These are phyloP conservation scores for Aurinia saxatilis DNA, from an alignment of 345 rosid species.

Conservation along the genomic window DNA sequence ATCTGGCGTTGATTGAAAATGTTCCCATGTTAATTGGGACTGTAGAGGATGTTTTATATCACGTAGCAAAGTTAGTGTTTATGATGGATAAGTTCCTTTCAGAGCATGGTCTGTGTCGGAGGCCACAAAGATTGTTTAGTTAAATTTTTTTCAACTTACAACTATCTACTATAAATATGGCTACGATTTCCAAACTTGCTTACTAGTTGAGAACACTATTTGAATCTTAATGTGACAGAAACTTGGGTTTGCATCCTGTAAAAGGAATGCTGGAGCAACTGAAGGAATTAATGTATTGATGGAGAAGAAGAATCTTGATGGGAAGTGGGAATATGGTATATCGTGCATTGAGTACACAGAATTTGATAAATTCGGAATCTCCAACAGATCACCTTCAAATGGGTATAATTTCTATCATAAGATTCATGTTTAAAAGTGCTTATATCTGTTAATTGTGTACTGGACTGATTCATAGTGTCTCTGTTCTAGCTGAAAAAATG, in stretches of 20 bases:
- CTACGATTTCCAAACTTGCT: background rate
- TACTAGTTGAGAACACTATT: background rate
- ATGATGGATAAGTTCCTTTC: constrained; percentile 1
- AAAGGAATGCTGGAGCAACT: constrained; percentile 70
- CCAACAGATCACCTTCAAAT: constrained; percentile 29
- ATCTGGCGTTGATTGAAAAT: constrained; percentile 6
- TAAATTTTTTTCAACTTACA: too few relatives aligned
- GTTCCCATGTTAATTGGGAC: background rate
- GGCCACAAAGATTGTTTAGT: too few relatives aligned
- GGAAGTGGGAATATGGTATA: constrained; percentile 87
- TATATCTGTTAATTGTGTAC: background rate
- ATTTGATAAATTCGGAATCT: constrained; percentile 69
- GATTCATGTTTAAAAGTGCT: background rate
- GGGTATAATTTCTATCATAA: constrained; percentile 29
- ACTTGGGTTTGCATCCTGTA: constrained; percentile 89
- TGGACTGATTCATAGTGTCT: background rate
- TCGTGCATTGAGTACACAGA: constrained; percentile 95
- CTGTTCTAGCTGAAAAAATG: background rate
- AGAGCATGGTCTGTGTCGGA: background rate
- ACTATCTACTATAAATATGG: background rate
- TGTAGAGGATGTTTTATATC: background rate
- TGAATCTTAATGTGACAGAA: too few relatives aligned
- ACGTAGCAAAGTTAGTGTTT: background rate
- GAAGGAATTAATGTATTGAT: constrained; percentile 83
- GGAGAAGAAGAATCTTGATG: constrained; percentile 76